Evolutionary conservation across 176 grass and related monocot genomes (phyloP), one percentile per base, ranked within the genome.

Genomic region (Stipa capillata): DNA sequence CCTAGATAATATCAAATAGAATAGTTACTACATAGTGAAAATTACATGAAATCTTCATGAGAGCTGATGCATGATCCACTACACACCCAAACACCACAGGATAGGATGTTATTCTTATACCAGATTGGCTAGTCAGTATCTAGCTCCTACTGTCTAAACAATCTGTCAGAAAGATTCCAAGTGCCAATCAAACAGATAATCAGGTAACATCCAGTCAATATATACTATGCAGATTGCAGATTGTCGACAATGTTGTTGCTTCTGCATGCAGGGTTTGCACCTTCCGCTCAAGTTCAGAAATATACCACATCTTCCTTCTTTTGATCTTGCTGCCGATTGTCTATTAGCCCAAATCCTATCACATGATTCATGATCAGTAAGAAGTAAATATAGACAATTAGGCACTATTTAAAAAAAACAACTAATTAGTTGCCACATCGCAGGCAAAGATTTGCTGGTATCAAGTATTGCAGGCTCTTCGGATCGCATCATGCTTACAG

Each of bases 241-340:
- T 14, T 44, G 79, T 71, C 45, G 85, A 70, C 39, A 87, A 65
- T 83, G 85, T 14, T 63, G 85, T 78, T 12, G 73, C 79, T 39
- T 87, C 85, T 65, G 64, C 27, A 52, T 88, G 75, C 50, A 88
- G 44, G 24, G 54, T 59, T 32, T 84, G 74, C 41, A 79, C 81
- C 60, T 88, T 88, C 60, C 51, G 49, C 50, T 88, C 86, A 40
- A 88, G 86, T 60, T 84, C 86, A 79, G 81, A 34, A 67, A 84
- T 79, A 57, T 88, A 84, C 33, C 75, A 24, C 58, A 79, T 79
- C 61, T 88, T 88, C 60, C 81, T 79, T 88, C 81, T 58, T 88
- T 88, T 20, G 86, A 84, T 52, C 86, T 84, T 60, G 75, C 81
- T 4, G 81, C 86, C 16, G 86, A 84, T 48, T 88, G 81, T 73